Evolutionary conservation across 768 basidiomycete species (phyloP).

Genomic region (Leccinum arenicola): DNA sequence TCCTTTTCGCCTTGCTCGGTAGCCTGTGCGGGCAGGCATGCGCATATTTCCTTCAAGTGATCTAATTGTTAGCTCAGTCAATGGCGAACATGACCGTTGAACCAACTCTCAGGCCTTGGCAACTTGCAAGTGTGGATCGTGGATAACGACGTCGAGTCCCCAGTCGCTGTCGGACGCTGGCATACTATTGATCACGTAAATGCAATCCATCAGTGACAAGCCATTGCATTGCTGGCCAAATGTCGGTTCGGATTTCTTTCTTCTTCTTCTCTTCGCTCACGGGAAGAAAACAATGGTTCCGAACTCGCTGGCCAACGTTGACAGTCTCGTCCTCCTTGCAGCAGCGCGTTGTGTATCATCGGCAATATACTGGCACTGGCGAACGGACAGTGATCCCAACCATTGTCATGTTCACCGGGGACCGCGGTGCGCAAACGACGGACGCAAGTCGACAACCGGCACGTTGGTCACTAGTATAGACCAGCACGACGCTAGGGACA

Average conservation of each 20-base stretch:
- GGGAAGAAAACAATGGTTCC: not conserved
- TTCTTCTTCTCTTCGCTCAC: not conserved
- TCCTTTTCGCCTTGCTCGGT: too few relatives aligned
- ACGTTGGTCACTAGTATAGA: too few relatives aligned
- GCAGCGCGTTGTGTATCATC: constrained; percentile 20
- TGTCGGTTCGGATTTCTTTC: not conserved
- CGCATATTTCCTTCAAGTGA: too few relatives aligned
- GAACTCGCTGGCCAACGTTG: not conserved
- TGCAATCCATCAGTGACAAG: not conserved
- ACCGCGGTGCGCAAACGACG: too few relatives aligned
- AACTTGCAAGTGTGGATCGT: not conserved
- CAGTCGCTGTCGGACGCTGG: not conserved
- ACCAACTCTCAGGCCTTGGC: too few relatives aligned
- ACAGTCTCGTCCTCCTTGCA: constrained; percentile 9
- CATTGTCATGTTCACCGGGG: too few relatives aligned
- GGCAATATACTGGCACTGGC: constrained; percentile 41
- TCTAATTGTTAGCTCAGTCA: not conserved
- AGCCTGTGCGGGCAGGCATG: too few relatives aligned
- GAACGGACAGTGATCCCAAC: constrained; percentile 24
- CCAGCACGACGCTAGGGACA: too few relatives aligned
- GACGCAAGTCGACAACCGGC: too few relatives aligned
- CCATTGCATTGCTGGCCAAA: not conserved
- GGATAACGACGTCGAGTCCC: not conserved
- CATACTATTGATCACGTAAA: not conserved
- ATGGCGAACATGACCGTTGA: not conserved